Conservation (phyloP, 345 rosid genomes). For the Tarenaya hassleriana region DNA sequence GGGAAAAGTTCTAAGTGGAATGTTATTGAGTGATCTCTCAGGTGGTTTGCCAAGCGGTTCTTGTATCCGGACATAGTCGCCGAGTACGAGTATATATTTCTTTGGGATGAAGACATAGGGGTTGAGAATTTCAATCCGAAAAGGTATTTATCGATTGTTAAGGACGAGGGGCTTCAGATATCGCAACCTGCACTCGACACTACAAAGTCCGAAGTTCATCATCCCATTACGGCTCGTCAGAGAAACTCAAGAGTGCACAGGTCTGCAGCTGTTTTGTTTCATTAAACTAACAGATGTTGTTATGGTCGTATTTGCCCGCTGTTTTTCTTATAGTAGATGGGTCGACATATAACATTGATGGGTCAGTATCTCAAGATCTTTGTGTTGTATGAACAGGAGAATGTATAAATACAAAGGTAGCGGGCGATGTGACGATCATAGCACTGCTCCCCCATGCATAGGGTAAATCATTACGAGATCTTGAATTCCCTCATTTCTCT, state of each 20-base stretch:
- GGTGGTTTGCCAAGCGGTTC: constrained; percentile 99
- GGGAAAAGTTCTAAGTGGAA: background rate
- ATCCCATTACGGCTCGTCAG: constrained; percentile 62
- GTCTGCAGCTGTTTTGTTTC: constrained; percentile 23
- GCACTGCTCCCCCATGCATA: constrained; percentile 82
- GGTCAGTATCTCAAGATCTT: background rate
- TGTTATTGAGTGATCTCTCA: constrained; percentile 19
- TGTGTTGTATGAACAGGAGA: constrained; percentile 38
- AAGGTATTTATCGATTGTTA: constrained; percentile 61
- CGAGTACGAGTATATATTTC: constrained; percentile 72
- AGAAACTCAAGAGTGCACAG: constrained; percentile 54
- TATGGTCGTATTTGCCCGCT: too few relatives aligned
- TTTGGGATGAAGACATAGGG: constrained; percentile 97
- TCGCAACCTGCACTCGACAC: constrained; percentile 96
- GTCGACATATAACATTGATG: background rate
- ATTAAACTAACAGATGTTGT: too few relatives aligned
- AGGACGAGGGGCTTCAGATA: constrained; percentile 78
- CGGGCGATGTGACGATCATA: constrained; percentile 55
- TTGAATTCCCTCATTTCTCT: background rate
- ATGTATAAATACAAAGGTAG: constrained; percentile 77
- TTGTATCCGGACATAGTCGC: constrained; percentile 83
- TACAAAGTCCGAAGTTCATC: constrained; percentile 61
- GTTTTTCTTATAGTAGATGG: too few relatives aligned
- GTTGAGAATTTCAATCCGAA: constrained; percentile 67
- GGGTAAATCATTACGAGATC: constrained; percentile 40